Base-by-base conservation (phyloP, 208 protist genomes). In the Strigomonas culicis region DNA sequence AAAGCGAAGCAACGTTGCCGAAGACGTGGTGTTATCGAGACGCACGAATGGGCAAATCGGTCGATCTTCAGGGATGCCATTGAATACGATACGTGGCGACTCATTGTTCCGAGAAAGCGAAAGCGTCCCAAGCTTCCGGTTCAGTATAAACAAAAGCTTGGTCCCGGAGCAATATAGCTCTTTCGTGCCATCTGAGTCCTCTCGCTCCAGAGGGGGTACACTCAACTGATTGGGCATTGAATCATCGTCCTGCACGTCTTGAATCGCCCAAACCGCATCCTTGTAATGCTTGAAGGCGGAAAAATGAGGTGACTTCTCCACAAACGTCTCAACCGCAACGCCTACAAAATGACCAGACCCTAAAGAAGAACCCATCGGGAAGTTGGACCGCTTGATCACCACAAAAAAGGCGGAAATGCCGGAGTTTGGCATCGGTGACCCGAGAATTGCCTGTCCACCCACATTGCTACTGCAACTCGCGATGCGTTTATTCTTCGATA, bases 291-390 rank as follows among this genome's bases (percentile, higher is more conserved):
- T 80, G 31, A 97, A 63, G 8, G 75, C 74, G 6, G 60, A 60
- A 59, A 90, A 94, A 51, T 87, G 75, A 1, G 82, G 77, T 6
- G 81, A 63, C 17, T 75, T 65, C 28, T 83, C 56, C 27, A 66
- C 50, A 58, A 94, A 92, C 8, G 68, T 77, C 13, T 73, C 66
- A 10, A 86, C 34, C 2, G 75, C 80, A 31, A 97, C 80, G n/a
- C 91, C 91, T 21, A 76, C 86, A 72, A 94, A 97, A 73, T 94
- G 90, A 22, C 91, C 91, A 28, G 80, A 85, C 43, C 86, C 91
- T 24, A 97, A 74, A 13, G 88, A 79, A 2, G 79, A 70, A 22
- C 91, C 88, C 11, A 56, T 52, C 31, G 67, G 49, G 11, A 64
- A 67, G 46, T 93, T 88, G 21, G 67, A 70, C 27, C 88, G 88